These are phyloP conservation scores for Cerrena zonata DNA, from an alignment of 1,284 basidiomycete species.

Conservation along the genomic window DNA sequence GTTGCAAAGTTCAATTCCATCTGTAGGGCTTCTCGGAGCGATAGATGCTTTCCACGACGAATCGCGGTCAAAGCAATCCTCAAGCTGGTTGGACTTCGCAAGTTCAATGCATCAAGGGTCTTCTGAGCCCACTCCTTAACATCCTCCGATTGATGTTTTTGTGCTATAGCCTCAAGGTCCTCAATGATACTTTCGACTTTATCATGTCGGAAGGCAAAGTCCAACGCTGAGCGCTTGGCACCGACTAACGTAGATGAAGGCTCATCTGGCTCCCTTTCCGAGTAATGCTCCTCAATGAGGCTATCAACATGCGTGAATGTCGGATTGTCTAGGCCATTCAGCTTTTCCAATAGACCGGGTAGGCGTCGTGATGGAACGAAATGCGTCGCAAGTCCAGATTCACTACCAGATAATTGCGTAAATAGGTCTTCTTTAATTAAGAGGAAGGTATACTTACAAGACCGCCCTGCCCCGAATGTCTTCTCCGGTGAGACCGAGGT, in stretches of 20 bases:
- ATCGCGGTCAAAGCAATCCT: conserved; percentile 80
- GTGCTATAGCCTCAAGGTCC: conserved; percentile 45
- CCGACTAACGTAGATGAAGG: conserved; percentile 54
- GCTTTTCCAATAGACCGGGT: conserved; percentile 56
- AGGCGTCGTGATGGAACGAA: conserved; percentile 75
- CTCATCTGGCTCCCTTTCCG: conserved; percentile 56
- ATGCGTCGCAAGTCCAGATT: conserved; percentile 88
- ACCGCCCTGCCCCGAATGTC: conserved; percentile 71
- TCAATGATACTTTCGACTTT: conserved; percentile 67
- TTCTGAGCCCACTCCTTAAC: conserved; percentile 70
- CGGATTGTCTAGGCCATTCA: conserved; percentile 56
- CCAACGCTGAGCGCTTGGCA: conserved; percentile 66
- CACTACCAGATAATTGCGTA: conserved; percentile 38
- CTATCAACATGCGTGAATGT: conserved; percentile 44
- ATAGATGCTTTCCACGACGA: conserved; percentile 58
- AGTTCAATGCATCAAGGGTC: conserved; percentile 58
- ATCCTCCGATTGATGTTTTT: conserved; percentile 36
- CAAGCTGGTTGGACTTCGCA: conserved; percentile 84
- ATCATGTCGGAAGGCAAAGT: conserved; percentile 68
- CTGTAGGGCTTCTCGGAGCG: conserved; percentile 63
- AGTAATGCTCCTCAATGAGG: conserved; percentile 65
- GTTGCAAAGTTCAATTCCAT: conserved; percentile 80
- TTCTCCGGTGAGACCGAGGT: conserved; percentile 85
- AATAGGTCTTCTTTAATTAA: conserved; percentile 5
- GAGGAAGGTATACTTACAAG: conserved; percentile 57